Evolutionary conservation across 176 grass and related monocot species (phyloP).

Genomic region (Coix lacrymajobi): DNA sequence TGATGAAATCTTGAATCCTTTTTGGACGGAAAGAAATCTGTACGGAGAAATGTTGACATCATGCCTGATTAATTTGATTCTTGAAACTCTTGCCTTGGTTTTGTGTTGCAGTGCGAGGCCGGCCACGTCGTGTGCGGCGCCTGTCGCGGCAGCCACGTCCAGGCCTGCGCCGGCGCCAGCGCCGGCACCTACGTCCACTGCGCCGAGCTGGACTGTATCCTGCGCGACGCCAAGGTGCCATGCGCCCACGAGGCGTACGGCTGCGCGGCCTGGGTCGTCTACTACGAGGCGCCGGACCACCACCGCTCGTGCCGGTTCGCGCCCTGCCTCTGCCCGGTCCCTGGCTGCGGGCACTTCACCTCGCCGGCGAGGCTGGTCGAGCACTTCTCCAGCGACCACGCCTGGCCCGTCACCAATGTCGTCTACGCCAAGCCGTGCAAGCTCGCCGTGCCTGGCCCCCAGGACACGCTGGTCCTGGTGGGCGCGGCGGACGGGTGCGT

Average conservation of each 20-base stretch:
- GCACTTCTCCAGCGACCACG: not conserved
- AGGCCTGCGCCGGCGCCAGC: not conserved
- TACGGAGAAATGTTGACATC: not conserved
- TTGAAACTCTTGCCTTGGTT: not conserved
- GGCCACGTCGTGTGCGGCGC: not conserved
- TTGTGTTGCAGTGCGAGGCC: not conserved
- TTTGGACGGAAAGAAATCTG: too few species aligned
- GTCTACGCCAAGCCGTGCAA: not conserved
- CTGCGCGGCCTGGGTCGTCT: not conserved
- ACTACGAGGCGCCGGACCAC: slow-evolving; percentile 14
- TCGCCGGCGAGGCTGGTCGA: not conserved
- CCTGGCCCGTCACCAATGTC: not conserved
- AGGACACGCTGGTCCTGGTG: not conserved
- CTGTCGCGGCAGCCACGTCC: not conserved
- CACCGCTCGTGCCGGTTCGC: slow-evolving; percentile 1
- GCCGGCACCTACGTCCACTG: not conserved
- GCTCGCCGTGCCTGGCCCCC: not conserved
- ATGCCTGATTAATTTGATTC: not conserved
- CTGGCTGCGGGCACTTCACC: slow-evolving; percentile 7
- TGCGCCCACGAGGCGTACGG: slow-evolving; percentile 15
- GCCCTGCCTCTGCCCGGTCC: slow-evolving; percentile 29
- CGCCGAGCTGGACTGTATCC: not conserved
- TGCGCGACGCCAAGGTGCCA: not conserved
- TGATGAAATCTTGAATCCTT: not conserved
- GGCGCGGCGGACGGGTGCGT: not conserved